Evolutionary conservation across 306 rosid species (phyloP).

Genomic region (Quercus cerris): DNA sequence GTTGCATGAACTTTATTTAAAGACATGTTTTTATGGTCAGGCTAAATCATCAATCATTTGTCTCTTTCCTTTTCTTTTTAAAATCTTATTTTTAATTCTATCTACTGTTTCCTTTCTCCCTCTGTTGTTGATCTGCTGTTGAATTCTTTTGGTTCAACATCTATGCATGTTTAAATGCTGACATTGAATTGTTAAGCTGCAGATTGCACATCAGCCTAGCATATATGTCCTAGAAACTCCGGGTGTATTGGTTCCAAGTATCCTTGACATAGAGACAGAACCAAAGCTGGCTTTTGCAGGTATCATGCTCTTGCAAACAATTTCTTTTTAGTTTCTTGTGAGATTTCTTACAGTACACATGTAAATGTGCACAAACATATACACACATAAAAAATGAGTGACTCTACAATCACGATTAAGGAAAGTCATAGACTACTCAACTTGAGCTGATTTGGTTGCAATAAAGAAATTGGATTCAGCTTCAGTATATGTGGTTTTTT

Average conservation of each 20-base stretch:
- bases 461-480: neutral
- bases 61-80: neutral
- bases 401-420: neutral
- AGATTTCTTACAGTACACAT: too few species aligned
- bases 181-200: slow-evolving; percentile 25
- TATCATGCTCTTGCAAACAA: slow-evolving; percentile 9
- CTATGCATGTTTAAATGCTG: neutral
- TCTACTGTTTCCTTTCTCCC: neutral
- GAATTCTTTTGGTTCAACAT: neutral
- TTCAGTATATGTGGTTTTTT: too few species aligned
- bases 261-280: slow-evolving; percentile 41
- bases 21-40: too few species aligned
- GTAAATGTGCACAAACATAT: too few species aligned
- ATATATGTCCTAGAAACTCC: slow-evolving; percentile 89
- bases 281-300: slow-evolving; percentile 75
- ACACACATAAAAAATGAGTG: neutral
- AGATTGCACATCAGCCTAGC: slow-evolving; percentile 88
- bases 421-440: neutral
- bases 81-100: too few species aligned
- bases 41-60: neutral
- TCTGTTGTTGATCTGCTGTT: neutral
- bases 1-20: too few species aligned
- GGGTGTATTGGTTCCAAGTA: slow-evolving; percentile 88
- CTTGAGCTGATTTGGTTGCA: neutral
- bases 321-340: neutral